phyloP scores from a whole-genome alignment of 2,329 filamentous ascomycete genomes.

The Clarireedia paspali region DNA sequence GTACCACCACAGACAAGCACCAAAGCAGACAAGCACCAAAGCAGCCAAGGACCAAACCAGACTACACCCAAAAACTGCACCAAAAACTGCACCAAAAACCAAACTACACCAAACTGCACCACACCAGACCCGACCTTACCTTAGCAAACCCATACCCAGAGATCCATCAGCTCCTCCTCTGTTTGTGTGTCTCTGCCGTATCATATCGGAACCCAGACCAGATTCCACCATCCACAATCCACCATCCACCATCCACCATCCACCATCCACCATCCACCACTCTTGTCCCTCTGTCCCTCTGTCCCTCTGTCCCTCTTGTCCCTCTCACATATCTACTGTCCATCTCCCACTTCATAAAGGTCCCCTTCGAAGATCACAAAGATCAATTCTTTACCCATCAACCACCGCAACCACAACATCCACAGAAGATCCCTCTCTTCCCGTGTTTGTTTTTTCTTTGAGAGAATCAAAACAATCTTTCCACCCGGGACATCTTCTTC shows the following conservation, averaged over 20 bases:
- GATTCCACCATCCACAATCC: not conserved
- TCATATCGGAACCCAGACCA: conserved; percentile 7
- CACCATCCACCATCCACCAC: not conserved
- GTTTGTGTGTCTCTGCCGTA: conserved; percentile 6
- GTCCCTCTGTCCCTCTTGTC: conserved; percentile 1
- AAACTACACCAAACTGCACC: too few relatives aligned
- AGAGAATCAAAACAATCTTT: not conserved
- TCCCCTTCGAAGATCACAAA: not conserved
- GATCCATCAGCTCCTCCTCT: not conserved
- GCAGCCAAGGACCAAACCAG: not conserved
- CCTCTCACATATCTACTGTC: conserved; percentile 10
- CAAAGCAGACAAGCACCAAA: not conserved
- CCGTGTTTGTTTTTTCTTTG: not conserved
- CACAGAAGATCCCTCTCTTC: not conserved
- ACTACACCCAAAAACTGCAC: too few relatives aligned
- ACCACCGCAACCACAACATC: not conserved
- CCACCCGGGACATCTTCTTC: not conserved
- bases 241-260: not conserved
- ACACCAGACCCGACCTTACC: not conserved
- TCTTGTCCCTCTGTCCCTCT: too few relatives aligned
- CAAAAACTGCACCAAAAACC: not conserved
- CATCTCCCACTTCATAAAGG: conserved; percentile 2
- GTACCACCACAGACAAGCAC: not conserved
- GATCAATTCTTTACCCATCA: not conserved
- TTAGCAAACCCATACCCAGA: not conserved